These are phyloP conservation scores for Trichosporon coremiiforme DNA, from an alignment of 1,284 basidiomycete species.

Conservation along the genomic window DNA sequence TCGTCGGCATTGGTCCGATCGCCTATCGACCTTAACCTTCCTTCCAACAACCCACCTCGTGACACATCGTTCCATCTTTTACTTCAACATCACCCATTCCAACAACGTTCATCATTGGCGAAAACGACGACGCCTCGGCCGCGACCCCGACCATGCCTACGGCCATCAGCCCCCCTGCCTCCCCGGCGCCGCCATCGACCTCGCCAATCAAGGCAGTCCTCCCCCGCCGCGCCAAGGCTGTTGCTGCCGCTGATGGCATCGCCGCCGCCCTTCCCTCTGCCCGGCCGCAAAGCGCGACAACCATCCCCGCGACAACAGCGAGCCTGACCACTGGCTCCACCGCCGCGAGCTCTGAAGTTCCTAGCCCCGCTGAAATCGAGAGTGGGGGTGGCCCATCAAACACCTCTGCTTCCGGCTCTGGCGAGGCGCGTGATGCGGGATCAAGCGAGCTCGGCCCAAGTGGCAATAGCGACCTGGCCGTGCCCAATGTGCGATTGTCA, in stretches of 20 bases:
- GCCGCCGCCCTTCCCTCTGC: constrained; percentile 7
- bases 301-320: constrained; percentile 26
- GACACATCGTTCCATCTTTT: background rate
- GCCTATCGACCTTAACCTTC: background rate
- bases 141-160: constrained; percentile 16
- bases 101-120: background rate
- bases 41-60: constrained; percentile 1
- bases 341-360: constrained; percentile 28
- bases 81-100: background rate
- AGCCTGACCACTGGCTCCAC: constrained; percentile 30
- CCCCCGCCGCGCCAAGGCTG: constrained; percentile 19
- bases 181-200: background rate
- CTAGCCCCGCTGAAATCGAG: constrained; percentile 28
- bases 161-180: constrained; percentile 16
- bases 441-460: background rate
- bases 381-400: background rate
- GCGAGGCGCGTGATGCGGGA: background rate
- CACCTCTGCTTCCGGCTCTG: background rate
- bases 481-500: constrained; percentile 8
- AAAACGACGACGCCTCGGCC: background rate
- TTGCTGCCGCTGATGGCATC: constrained; percentile 1
- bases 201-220: constrained; percentile 23
- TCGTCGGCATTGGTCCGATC: constrained; percentile 13
- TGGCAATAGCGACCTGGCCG: constrained; percentile 10
- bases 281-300: constrained; percentile 21